Percentiles rank a stretch among this genome's conserved stretches.
Evolutionary conservation across 352 stramenopile species (phyloP).

Genomic region (Pythium phragmiticola): DNA sequence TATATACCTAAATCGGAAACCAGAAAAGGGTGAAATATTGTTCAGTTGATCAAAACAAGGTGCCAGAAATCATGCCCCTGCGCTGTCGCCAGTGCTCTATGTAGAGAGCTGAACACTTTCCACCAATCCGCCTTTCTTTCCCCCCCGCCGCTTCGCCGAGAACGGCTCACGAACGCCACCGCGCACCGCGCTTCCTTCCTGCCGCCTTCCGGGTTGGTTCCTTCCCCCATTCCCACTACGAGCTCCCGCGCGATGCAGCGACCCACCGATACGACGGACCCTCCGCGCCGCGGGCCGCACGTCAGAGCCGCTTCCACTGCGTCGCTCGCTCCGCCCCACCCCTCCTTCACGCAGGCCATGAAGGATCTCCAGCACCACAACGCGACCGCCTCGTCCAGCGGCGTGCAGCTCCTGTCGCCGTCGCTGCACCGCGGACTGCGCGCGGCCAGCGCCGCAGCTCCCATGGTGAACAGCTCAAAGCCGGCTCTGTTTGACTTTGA

Average conservation of each 20-base stretch:
- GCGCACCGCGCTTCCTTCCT: neutral
- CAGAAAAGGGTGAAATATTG: neutral
- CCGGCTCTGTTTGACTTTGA: slow-evolving; percentile 37
- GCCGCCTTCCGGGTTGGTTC: neutral
- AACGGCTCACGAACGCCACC: neutral
- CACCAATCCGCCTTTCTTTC: neutral
- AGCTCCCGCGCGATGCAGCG: slow-evolving; percentile 5
- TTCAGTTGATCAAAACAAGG: neutral
- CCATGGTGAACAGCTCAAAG: neutral
- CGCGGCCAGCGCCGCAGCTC: neutral
- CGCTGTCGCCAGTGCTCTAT: neutral
- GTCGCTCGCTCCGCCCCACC: neutral
- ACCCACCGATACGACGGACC: neutral
- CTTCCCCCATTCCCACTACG: neutral
- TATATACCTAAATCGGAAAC: neutral
- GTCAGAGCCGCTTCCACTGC: slow-evolving; percentile 6
- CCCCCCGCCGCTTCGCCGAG: neutral
- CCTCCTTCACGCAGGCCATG: slow-evolving; percentile 2
- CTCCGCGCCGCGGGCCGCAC: neutral
- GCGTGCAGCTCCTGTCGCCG: slow-evolving; percentile 26
- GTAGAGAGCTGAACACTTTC: neutral
- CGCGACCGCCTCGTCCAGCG: neutral
- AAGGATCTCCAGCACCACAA: slow-evolving; percentile 10
- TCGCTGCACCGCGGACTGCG: slow-evolving; percentile 21
- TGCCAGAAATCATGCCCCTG: neutral